Base-by-base conservation (phyloP, 2,329 filamentous ascomycete species). In the Westerdykella ornata region DNA sequence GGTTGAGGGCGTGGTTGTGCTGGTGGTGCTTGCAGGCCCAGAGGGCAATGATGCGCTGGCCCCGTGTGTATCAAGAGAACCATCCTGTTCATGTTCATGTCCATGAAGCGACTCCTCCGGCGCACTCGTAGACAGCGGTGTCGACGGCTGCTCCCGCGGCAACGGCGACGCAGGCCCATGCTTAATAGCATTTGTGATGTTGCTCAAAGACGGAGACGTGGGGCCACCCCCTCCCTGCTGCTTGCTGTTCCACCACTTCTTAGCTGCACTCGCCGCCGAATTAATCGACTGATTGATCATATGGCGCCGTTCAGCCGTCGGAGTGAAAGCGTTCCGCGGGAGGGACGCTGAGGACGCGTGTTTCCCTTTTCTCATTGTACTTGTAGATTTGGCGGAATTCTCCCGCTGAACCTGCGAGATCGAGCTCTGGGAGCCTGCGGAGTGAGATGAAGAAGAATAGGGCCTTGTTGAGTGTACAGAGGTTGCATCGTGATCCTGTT, bases 181-280 rank as follows among this genome's bases (percentile, higher is more conserved):
- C 12, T 26, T 26, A 9, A 9, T 7, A 2, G 8, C 22, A 13
- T 14, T 33, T 7, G n/a, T 33, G 30, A 33, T 33, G n/a, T 33
- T 33, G 30, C 30, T 33, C 16, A 14, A 76, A 67, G 15, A 79
- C 8, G 22, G 22, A 26, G 22, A 26, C 22, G 22, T 3, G 12
- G 22, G 8, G 12, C 22, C 22, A 11, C 7, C 12, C 4, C 8
- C 8, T 4, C 22, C 22, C 22, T 26, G 22, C 22, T 26, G 22
- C 7, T 26, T 26, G 22, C 12, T 26, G 12, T 26, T 26, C 22
- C 22, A 70, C 78, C 78, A 81, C 63, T 78, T 81, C 55, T 77
- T 78, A 4, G 78, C 77, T 13, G 72, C 74, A 5, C 72, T 71
- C 11, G 76, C 75, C 1, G 77, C 76, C 3, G 72, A 69, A 26